Conservation (phyloP, 108 stramenopile genomes). For the Licmophora abbreviata region DNA sequence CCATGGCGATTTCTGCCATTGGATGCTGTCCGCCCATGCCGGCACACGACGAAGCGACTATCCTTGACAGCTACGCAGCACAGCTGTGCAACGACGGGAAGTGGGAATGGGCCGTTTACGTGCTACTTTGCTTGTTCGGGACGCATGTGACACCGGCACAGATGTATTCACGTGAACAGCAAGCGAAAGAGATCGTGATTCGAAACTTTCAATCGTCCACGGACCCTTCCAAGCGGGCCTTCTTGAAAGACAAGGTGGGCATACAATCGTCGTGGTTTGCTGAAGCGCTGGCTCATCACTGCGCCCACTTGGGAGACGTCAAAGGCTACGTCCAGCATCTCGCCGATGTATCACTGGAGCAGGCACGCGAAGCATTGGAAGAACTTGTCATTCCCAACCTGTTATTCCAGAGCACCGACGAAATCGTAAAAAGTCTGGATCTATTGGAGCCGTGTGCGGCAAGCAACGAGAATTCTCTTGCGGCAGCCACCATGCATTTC, state of each 20-base stretch:
- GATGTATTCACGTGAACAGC: conserved; percentile 7
- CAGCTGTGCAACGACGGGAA: conserved; percentile 49
- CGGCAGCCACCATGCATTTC: background rate
- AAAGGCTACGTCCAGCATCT: conserved; percentile 35
- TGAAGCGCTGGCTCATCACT: conserved; percentile 45
- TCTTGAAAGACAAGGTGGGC: conserved; percentile 43
- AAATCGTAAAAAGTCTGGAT: background rate
- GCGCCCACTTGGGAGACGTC: conserved; percentile 25
- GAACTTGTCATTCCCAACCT: conserved; percentile 45
- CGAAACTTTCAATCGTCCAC: conserved; percentile 23
- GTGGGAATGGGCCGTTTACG: conserved; percentile 83
- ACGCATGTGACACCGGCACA: conserved; percentile 2
- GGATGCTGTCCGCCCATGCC: conserved; percentile 21
- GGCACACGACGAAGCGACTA: conserved; percentile 26
- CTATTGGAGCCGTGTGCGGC: background rate
- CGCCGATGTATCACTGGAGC: conserved; percentile 16
- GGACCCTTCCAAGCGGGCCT: conserved; percentile 18
- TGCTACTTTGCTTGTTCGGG: conserved; percentile 18
- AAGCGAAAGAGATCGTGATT: conserved; percentile 44
- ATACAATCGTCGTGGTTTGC: conserved; percentile 59
- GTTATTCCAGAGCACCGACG: conserved; percentile 38
- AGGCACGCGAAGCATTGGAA: conserved; percentile 35
- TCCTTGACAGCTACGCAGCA: conserved; percentile 45
- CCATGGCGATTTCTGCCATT: conserved; percentile 42
- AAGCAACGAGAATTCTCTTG: background rate